Base-by-base conservation (phyloP, 2,329 filamentous ascomycete species). In the Escovopsis weberi region DNA sequence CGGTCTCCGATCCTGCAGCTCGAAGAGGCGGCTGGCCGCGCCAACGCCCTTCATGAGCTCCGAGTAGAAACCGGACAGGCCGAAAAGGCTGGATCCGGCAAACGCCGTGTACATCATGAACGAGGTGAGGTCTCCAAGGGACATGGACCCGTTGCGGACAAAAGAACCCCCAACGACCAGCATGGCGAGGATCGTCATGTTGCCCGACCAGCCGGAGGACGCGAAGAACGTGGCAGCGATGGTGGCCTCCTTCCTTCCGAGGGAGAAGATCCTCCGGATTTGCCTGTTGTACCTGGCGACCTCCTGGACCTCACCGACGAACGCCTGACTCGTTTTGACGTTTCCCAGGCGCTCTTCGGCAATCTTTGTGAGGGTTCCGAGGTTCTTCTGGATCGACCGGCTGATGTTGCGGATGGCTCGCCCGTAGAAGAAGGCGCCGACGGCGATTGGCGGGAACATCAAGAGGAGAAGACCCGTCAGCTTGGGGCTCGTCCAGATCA, bases 11-110 rank as follows among this genome's bases (percentile, higher is more conserved):
- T 98, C 91, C 59, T 96, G 88, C 6, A 98, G 74, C 58, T 98
- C 91, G 55, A 98, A 98, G 1, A 98, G 70, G 46, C 91, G 82
- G 55, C 83, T 94, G n/a, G 91, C 91, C 36, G 91, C 91, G 54
- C 93, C 91, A 4, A 94, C 89, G 36, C 93, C 93, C 62, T 98
- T 98, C 91, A 98, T 98, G 47, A 98, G 72, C 59, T 98, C 91
- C 0, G 88, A 94, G 63, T 95, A 98, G 65, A 98, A 98, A 44
- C 85, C 86, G 4, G 87, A 94, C 2, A 98, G 69, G 4, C 91
- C 91, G 52, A 96, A 94, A 49, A 98, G 75, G 62, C 85, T 94
- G 39, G 85, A 91, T 3, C 78, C 78, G 6, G 78, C 76, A 60
- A 80, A 96, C 4, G 85, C 89, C 3, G 88, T 94, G 62, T 96